Evolutionary conservation across 805 yeast genomes (phyloP), one percentile per base, ranked within the genome.

Genomic region (Sugiyamaella americana): DNA sequence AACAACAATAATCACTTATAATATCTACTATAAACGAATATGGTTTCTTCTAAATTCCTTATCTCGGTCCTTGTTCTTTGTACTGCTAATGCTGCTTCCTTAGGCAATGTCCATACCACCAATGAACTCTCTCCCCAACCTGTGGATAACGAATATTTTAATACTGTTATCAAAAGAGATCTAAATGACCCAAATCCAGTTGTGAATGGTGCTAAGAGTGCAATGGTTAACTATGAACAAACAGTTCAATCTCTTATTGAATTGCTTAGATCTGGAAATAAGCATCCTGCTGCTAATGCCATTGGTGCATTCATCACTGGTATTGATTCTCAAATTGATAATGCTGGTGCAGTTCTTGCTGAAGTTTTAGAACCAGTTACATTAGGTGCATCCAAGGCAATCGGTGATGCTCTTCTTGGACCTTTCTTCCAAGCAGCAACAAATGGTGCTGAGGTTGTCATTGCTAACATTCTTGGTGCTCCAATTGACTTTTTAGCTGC

Each of bases 291-390:
- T 23, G 37, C 47, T 20, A 37, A 43, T 18, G n/a, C 22, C 10
- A 39, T 37, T 17, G 40, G 44, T 17, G 50, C 47, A n/a, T 40
- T 46, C 29, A 51, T 56, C 19, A 43, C 56, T 36, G 58, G 57
- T 17, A 38, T 53, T 16, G 58, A 54, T 45, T 54, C 53, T 18
- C 59, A 56, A 36, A 53, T 54, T 38, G 59, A 56, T 36, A 56
- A 53, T 37, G 36, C 48, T 38, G 43, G 53, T 19, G 38, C 22
- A 13, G 34, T 44, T 22, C 20, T 56, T n/a, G 35, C 48, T 23
- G 40, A 37, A 37, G 52, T 49, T n/a, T 44, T 53, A 10, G 44
- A 40, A 17, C 52, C 54, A 16, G 8, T 54, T n/a, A 58, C 61
- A 3, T 34, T 37, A 5, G 52, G 52, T 18, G 32, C 43, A 3